Evolutionary conservation across 257 asterid species (phyloP), one percentile per base, ranked within the genome.

Genomic region (Petunia axillaris): DNA sequence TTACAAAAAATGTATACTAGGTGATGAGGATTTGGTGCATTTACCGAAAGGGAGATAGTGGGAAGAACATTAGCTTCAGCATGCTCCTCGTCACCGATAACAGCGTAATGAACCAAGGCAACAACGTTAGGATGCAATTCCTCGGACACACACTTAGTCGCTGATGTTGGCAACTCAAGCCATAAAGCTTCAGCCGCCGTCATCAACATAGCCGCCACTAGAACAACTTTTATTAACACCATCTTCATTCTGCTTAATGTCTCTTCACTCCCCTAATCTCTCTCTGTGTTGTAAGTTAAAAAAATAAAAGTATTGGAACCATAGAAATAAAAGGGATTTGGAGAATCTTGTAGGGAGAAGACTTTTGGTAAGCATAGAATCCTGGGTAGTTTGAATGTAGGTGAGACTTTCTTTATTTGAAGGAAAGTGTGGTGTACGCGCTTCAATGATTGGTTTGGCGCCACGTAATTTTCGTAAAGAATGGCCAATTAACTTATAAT

Each of bases 71-170:
- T 81, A 63, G 85, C 79, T 37, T 64, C 84, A 62, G 0, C 2
- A 9, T 86, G 84, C 5, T 86, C 89, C 59, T 82, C 90, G 15
- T 89, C 94, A 75, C 83, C 50, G 86, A 90, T 87, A 71, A 93
- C 87, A 77, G 76, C 85, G 85, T 91, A 95, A 85, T 95, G 91
- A 3, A 85, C 89, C 83, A 94, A 67, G 81, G 91, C 97, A 65
- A 94, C 97, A 82, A 88, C 90, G 87, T 87, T 87, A 81, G 11
- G 86, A 81, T 86, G 91, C 63, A 94, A 55, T 5, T 91, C 97
- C 73, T 94, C 96, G 10, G 91, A 91, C 9, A 93, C 79, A 80
- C 98, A 94, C 88, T 90, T 94, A 38, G 87, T 57, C 36, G 91
- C 97, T 16, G 90, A 35, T 35, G 63, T 82, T 35, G 97, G 96